phyloP scores from a whole-genome alignment of 345 rosid genomes.

The Linum lewisii region DNA sequence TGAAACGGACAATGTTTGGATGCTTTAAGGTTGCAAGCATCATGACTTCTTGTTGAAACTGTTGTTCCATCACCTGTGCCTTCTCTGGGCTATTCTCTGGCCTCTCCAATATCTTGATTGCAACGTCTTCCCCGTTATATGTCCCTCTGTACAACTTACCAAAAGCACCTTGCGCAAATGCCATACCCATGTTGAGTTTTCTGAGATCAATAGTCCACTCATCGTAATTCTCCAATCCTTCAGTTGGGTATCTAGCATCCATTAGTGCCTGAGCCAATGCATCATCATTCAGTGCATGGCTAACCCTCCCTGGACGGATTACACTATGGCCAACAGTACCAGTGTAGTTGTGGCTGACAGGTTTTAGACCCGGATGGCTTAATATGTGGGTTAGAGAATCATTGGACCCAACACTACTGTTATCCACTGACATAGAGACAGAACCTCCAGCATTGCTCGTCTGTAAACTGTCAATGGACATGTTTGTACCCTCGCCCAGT shows the following conservation, averaged over 20 bases:
- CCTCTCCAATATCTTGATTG: constrained; percentile 25
- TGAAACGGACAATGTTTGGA: constrained; percentile 21
- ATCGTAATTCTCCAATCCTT: constrained; percentile 41
- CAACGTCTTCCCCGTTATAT: constrained; percentile 26
- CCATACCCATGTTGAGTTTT: constrained; percentile 55
- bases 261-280: constrained; percentile 49
- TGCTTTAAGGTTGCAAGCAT: constrained; percentile 25
- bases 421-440: constrained; percentile 54
- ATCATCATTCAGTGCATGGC: constrained; percentile 45
- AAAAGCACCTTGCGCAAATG: constrained; percentile 72
- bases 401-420: constrained; percentile 60
- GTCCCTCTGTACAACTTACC: constrained; percentile 46
- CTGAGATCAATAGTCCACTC: constrained; percentile 62
- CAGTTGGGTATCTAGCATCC: constrained; percentile 44
- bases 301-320: constrained; percentile 45
- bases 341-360: constrained; percentile 29
- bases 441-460: constrained; percentile 52
- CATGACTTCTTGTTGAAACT: constrained; percentile 25
- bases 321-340: constrained; percentile 50
- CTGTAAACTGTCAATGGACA: constrained; percentile 57
- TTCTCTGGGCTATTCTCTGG: constrained; percentile 21
- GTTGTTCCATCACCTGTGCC: constrained; percentile 27
- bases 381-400: constrained; percentile 59
- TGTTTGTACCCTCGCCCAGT: constrained; percentile 57
- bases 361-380: constrained; percentile 50